phyloP scores from a whole-genome alignment of 768 basidiomycete species.

The Exsudoporus frostii region DNA sequence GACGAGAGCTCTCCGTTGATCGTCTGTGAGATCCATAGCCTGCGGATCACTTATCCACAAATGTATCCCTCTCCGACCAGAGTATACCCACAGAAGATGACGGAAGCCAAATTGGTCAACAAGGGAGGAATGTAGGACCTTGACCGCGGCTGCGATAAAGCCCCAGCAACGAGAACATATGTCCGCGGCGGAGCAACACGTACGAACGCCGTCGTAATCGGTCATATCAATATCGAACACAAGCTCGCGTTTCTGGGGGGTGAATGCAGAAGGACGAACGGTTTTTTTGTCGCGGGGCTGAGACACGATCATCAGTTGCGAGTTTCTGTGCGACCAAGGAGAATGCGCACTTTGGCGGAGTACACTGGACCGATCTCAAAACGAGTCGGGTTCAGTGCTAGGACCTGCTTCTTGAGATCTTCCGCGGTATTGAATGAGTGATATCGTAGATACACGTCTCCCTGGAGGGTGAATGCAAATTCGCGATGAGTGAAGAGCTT shows the following conservation, averaged over 20 bases:
- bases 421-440: slow-evolving; percentile 83
- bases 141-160: slow-evolving; percentile 91
- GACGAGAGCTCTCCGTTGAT: slow-evolving; percentile 85
- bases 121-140: slow-evolving; percentile 74
- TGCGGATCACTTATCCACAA: slow-evolving; percentile 92
- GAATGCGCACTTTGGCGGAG: slow-evolving; percentile 67
- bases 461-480: slow-evolving; percentile 89
- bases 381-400: slow-evolving; percentile 81
- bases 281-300: slow-evolving; percentile 91
- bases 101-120: slow-evolving; percentile 89
- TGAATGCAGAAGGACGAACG: slow-evolving; percentile 62
- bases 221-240: slow-evolving; percentile 99
- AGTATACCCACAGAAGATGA: slow-evolving; percentile 96
- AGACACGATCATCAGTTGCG: not conserved
- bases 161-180: slow-evolving; percentile 95
- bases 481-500: slow-evolving; percentile 91
- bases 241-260: slow-evolving; percentile 81
- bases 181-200: slow-evolving; percentile 87
- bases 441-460: slow-evolving; percentile 92
- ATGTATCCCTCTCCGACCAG: slow-evolving; percentile 97
- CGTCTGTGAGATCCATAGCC: slow-evolving; percentile 88
- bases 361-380: slow-evolving; percentile 98
- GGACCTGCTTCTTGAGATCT: slow-evolving; percentile 89
- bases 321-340: not conserved
- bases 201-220: slow-evolving; percentile 93